These are phyloP conservation scores for Penicillium italicum DNA, from an alignment of 2,329 filamentous ascomycete genomes.

Conservation along the genomic window DNA sequence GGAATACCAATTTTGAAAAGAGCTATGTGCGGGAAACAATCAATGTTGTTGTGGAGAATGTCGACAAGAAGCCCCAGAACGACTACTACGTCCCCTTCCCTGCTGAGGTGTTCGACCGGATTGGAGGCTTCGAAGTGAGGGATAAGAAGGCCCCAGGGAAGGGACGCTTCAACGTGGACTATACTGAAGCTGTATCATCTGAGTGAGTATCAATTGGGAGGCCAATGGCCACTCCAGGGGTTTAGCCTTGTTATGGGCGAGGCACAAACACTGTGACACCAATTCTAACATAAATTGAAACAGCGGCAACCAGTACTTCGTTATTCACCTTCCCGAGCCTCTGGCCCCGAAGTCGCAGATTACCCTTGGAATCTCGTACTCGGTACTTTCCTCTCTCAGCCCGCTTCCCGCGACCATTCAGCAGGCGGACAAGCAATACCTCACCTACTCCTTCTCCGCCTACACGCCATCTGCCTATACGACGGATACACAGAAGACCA, in stretches of 20 bases:
- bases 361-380: constrained; percentile 84
- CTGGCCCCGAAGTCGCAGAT: constrained; percentile 73
- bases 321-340: constrained; percentile 71
- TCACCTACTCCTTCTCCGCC: constrained; percentile 79
- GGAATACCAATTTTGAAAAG: constrained; percentile 89
- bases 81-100: constrained; percentile 92
- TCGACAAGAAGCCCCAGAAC: constrained; percentile 70
- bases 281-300: constrained; percentile 9
- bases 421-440: constrained; percentile 84
- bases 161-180: constrained; percentile 65
- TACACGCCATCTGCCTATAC: constrained; percentile 80
- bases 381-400: constrained; percentile 70
- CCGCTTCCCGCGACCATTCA: constrained; percentile 77
- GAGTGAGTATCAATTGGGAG: constrained; percentile 54
- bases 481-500: constrained; percentile 93
- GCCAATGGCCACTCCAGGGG: constrained; percentile 35
- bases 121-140: constrained; percentile 86
- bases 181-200: constrained; percentile 58
- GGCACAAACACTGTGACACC: background rate
- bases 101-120: constrained; percentile 65
- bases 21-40: constrained; percentile 83
- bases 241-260: background rate
- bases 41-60: constrained; percentile 92
- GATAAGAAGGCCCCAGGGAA: constrained; percentile 77
- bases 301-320: constrained; percentile 77